Base-by-base conservation (phyloP, 805 yeast genomes). In the Sugiyamaella qingdaonensis region DNA sequence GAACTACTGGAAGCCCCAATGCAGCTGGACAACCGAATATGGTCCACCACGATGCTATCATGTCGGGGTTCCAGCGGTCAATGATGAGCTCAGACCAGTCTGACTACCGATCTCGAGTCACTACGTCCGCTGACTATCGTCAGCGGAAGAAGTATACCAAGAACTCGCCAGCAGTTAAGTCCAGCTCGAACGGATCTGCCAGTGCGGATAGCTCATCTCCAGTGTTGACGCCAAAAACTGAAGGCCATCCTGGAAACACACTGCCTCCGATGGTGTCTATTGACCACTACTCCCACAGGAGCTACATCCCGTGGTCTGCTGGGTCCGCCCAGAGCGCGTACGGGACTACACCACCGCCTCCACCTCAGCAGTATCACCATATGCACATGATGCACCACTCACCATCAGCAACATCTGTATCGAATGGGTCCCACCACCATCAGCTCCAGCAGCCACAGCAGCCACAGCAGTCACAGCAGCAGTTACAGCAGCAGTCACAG, bases 231-330 rank as follows among this genome's bases (percentile, higher is more conserved):
- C 43, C 43, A 8, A 39, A 39, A 19, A 4, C 43, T n/a, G 43
- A 39, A 16, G 43, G 43, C 4, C 19, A 39, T 21, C n/a, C n/a
- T 34, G 19, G 24, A 14, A 39, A 39, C 21, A 14, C 43, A 4
- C 43, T 39, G 43, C 43, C 43, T 39, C 43, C 43, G 13, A 39
- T 39, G 43, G 19, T 39, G 24, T 39, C 43, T 39, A 39, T 39
- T 13, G 43, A 39, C 43, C 43, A 16, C 19, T 39, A 39, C 19
- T 21, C 43, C 8, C 43, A 39, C 19, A 14, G 43, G 24, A 16
- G 13, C 9, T 39, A 39, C 13, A 16, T 39, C 4, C 43, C 43
- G 5, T 39, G 43, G 43, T 21, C 43, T 39, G 43, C 24, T 13
- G 37, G 37, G 37, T 34, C 37, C 3, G 13, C 21, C 19, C 43